phyloP scores from a whole-genome alignment of 2,329 filamentous ascomycete genomes.

The Colletotrichum orbiculare region DNA sequence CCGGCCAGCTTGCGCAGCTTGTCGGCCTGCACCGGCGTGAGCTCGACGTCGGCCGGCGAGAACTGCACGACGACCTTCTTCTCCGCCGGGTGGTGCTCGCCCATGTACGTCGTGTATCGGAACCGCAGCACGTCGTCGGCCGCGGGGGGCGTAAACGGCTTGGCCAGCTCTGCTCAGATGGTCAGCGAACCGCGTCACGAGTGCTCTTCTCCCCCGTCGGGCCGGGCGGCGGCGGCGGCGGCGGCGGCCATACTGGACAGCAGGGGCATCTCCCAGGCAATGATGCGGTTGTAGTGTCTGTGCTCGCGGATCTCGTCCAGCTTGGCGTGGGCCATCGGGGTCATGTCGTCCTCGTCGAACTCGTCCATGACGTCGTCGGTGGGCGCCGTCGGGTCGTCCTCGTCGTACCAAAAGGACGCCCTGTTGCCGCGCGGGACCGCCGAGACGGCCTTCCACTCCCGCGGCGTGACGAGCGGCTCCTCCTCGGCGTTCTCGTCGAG shows the following conservation, averaged over 20 bases:
- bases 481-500: conserved; percentile 27
- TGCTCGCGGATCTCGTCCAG: conserved; percentile 89
- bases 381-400: conserved; percentile 59
- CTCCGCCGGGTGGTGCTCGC: conserved; percentile 89
- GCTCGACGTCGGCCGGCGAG: conserved; percentile 75
- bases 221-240: conserved; percentile 44
- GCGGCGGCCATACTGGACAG: conserved; percentile 73
- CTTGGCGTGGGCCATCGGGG: conserved; percentile 84
- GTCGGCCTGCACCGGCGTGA: conserved; percentile 74
- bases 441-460: conserved; percentile 38
- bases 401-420: conserved; percentile 60
- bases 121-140: conserved; percentile 82
- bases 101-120: conserved; percentile 97
- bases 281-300: conserved; percentile 86
- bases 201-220: neutral
- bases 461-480: conserved; percentile 15
- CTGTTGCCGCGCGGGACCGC: conserved; percentile 45
- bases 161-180: conserved; percentile 74
- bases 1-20: conserved; percentile 93
- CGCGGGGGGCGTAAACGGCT: conserved; percentile 80
- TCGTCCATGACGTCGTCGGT: conserved; percentile 66
- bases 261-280: conserved; percentile 96
- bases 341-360: conserved; percentile 86
- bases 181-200: neutral
- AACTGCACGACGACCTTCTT: conserved; percentile 97